Base-by-base conservation (phyloP, 225 moss, liverwort and hornwort genomes). In the Polytrichum formosum region DNA sequence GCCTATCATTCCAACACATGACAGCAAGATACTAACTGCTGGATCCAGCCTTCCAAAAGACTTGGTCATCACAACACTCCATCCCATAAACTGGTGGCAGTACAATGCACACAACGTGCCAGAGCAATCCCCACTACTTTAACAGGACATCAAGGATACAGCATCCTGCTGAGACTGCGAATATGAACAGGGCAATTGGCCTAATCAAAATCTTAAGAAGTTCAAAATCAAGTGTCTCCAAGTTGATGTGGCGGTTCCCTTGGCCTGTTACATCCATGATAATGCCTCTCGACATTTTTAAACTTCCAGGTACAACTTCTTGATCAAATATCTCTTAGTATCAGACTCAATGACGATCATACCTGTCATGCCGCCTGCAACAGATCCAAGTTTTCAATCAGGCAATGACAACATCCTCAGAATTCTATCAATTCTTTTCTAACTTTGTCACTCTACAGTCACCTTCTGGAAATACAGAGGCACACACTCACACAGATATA, bases 291-390 rank as follows among this genome's bases (percentile, higher is more conserved):
- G 61, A 72, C 72, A 67, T 59, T 66, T 65, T 73, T 29, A 10
- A 10, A 31, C 28, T 71, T 62, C 23, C 73, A 66, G 67, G 59
- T 66, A 29, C 61, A 72, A 73, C 30, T 61, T 66, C 30, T 61
- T 66, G 78, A n/a, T 70, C 69, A 75, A 71, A 54, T 65, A 54
- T 64, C 27, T 65, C 68, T 61, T 56, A 26, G 55, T 33, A 65
- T 54, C 28, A 60, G 65, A 28, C 82, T 86, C 86, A 83, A 66
- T 83, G 66, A 77, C 86, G 86, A 70, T 86, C 86, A 30, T 83
- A 75, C 86, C 83, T 86, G 80, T 86, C 86, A 73, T 83, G 75
- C 66, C 83, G 86, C 75, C 86, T 86, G 86, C 86, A 78, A 62
- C 19, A 73, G 46, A 63, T 19, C 46, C 35, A 54, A 25, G 5